phyloP scores from a whole-genome alignment of 805 yeast genomes.

The Yamadazyma akitaensis region DNA sequence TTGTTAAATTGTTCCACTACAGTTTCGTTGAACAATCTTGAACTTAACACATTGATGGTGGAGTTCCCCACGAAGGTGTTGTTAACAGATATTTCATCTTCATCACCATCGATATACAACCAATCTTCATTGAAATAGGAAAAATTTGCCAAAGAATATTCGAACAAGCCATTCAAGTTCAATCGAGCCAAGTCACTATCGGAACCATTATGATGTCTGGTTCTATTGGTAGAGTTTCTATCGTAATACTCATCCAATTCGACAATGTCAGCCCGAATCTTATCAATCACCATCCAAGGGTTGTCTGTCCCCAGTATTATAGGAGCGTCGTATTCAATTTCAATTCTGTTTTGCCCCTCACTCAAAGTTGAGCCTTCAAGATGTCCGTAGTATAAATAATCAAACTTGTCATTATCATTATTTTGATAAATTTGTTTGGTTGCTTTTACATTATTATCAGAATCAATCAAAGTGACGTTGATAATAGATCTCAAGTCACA shows the following conservation, averaged over 20 bases:
- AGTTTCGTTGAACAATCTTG: conserved; percentile 27
- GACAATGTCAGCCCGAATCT: conserved; percentile 49
- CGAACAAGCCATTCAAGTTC: conserved; percentile 73
- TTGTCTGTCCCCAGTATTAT: conserved; percentile 18
- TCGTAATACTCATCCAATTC: conserved; percentile 42
- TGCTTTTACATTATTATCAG: conserved; percentile 42
- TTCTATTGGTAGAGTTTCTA: conserved; percentile 25
- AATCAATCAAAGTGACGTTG: conserved; percentile 63
- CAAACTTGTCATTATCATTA: conserved; percentile 77
- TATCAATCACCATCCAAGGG: conserved; percentile 68
- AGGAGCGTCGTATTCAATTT: conserved; percentile 23
- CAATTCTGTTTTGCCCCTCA: conserved; percentile 28
- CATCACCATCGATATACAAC: conserved; percentile 19
- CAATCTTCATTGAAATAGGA: conserved; percentile 29
- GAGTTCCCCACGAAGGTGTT: conserved; percentile 42
- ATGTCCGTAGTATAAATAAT: conserved; percentile 68
- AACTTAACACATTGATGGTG: conserved; percentile 34
- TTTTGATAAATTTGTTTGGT: conserved; percentile 66
- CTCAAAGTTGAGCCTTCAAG: conserved; percentile 41
- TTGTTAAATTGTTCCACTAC: conserved; percentile 32
- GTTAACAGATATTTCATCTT: conserved; percentile 22
- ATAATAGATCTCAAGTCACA: conserved; percentile 74
- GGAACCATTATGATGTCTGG: conserved; percentile 13
- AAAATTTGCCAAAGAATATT: conserved; percentile 72
- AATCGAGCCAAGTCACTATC: conserved; percentile 23